These are phyloP conservation scores for Botrytis galanthina DNA, from an alignment of 2,329 filamentous ascomycete genomes.

Conservation along the genomic window DNA sequence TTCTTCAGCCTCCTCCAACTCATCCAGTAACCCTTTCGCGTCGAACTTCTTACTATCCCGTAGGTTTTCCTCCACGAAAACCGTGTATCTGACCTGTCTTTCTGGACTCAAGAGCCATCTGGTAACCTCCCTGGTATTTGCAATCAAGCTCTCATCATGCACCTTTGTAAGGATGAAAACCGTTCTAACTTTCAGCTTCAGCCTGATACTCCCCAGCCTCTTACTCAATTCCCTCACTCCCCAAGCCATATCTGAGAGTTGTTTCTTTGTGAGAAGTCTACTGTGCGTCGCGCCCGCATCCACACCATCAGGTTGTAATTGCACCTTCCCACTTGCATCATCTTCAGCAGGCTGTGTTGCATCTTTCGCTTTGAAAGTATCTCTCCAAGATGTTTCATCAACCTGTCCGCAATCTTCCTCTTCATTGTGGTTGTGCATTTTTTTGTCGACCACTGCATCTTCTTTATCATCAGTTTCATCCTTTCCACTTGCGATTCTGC, in stretches of 20 bases:
- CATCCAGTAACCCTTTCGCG: constrained; percentile 62
- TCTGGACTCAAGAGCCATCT: constrained; percentile 77
- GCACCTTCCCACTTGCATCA: constrained; percentile 23
- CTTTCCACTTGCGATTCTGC: constrained; percentile 21
- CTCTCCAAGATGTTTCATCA: constrained; percentile 57
- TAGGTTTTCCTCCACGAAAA: constrained; percentile 81
- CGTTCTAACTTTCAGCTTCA: constrained; percentile 76
- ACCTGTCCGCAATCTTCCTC: constrained; percentile 45
- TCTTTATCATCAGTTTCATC: constrained; percentile 6
- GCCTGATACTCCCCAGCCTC: constrained; percentile 75
- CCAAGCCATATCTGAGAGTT: constrained; percentile 95
- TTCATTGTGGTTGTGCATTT: constrained; percentile 10
- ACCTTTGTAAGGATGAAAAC: constrained; percentile 90
- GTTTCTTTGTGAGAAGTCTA: constrained; percentile 88
- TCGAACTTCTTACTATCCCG: constrained; percentile 72
- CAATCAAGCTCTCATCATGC: constrained; percentile 78
- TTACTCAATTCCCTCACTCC: constrained; percentile 89
- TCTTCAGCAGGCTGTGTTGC: constrained; percentile 11
- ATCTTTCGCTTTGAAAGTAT: constrained; percentile 26
- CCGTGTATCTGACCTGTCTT: constrained; percentile 64
- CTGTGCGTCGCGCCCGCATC: constrained; percentile 45
- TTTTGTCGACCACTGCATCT: constrained; percentile 22
- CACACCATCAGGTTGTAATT: constrained; percentile 17
- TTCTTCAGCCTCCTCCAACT: constrained; percentile 50
- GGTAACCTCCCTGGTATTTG: constrained; percentile 71